phyloP scores from a whole-genome alignment of 306 rosid genomes.

The Cucurbita argyrosperma region DNA sequence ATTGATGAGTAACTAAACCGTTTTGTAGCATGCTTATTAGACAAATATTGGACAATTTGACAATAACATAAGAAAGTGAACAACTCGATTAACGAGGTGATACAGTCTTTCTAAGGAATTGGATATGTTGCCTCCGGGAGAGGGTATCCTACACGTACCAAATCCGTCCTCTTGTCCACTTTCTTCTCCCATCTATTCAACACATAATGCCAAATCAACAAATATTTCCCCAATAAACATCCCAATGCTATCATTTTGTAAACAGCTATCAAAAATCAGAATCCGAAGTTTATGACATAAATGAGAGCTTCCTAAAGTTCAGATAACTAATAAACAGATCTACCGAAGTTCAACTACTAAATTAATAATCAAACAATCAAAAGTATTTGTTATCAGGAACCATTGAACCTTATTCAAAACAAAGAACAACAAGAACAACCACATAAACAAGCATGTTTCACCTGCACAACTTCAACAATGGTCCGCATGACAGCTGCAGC shows the following conservation, averaged over 20 bases:
- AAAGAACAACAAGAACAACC: neutral
- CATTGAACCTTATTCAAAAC: neutral
- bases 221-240: neutral
- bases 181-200: neutral
- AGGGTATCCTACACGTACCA: neutral
- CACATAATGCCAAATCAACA: neutral
- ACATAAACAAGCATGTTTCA: neutral
- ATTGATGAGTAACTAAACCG: too few relatives aligned
- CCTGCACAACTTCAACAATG: slow-evolving; percentile 26
- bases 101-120: neutral
- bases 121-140: neutral
- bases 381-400: neutral
- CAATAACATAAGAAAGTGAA: neutral
- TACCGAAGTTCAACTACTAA: neutral
- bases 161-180: neutral
- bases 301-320: neutral
- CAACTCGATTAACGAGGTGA: neutral
- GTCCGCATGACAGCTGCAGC: slow-evolving; percentile 21
- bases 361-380: neutral
- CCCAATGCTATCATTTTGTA: neutral
- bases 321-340: neutral
- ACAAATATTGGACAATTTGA: neutral
- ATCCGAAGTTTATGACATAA: neutral
- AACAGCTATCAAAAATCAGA: neutral
- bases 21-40: too few relatives aligned